These are phyloP conservation scores for Calonectria honghensis DNA, from an alignment of 2,329 filamentous ascomycete genomes.

Conservation along the genomic window DNA sequence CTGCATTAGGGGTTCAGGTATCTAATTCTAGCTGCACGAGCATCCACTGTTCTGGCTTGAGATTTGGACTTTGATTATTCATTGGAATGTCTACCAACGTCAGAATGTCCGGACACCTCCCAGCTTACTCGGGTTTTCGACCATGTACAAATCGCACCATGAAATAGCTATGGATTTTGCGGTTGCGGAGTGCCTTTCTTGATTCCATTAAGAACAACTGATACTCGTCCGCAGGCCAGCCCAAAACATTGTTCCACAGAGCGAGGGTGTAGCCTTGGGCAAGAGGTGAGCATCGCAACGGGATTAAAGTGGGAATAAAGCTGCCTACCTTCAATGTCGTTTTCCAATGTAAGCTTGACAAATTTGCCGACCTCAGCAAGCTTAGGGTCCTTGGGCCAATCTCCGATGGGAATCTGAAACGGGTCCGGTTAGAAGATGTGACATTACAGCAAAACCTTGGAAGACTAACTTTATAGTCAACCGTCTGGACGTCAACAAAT, in stretches of 20 bases:
- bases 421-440: not conserved
- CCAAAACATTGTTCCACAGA: conserved; percentile 47
- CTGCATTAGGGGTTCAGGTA: too few relatives aligned
- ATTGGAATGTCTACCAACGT: too few relatives aligned
- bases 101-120: too few relatives aligned
- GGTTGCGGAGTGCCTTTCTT: conserved; percentile 44
- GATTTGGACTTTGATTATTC: too few relatives aligned
- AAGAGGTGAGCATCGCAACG: fast-evolving
- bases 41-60: too few relatives aligned
- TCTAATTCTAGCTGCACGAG: too few relatives aligned
- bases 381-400: conserved; percentile 38
- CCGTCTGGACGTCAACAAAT: conserved; percentile 45
- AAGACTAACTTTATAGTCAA: conserved; percentile 46
- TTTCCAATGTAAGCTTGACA: conserved; percentile 3
- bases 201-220: conserved; percentile 46
- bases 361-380: conserved; percentile 39
- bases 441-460: not conserved
- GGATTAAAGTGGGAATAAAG: not conserved
- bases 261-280: conserved; percentile 45
- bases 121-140: conserved; percentile 37
- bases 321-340: not conserved
- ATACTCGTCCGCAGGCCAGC: conserved; percentile 50
- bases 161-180: conserved; percentile 47
- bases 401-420: conserved; percentile 28
- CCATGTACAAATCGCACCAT: conserved; percentile 48